A percentile compares a stretch with the other conserved stretches of the same genome.
Evolutionary conservation across 1,284 basidiomycete species (phyloP).

Genomic region (Megacollybia platyphylla): DNA sequence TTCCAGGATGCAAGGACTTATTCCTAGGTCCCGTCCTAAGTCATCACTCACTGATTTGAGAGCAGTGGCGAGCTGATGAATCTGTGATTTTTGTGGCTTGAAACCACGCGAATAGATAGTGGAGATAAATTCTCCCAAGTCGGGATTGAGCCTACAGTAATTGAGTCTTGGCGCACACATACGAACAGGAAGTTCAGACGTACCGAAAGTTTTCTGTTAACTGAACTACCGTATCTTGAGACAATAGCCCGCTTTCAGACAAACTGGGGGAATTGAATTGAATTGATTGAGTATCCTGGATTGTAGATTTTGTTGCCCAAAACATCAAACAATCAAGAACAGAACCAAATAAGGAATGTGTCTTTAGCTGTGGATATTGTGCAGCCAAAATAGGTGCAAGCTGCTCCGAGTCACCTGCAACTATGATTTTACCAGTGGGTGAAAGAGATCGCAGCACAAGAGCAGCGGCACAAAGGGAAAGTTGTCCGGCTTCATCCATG

Average conservation of each 20-base stretch:
- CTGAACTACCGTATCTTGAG: conserved; percentile 27
- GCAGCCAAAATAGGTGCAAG: conserved; percentile 33
- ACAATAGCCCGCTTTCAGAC: conserved; percentile 6
- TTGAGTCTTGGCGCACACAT: not conserved
- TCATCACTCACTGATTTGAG: conserved; percentile 16
- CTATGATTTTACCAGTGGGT: conserved; percentile 22
- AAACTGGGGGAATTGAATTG: conserved; percentile 2
- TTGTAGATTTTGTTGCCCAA: conserved; percentile 9
- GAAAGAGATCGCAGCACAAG: conserved; percentile 28
- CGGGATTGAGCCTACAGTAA: conserved; percentile 26
- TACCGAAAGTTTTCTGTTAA: conserved; percentile 35
- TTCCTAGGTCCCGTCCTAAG: conserved; percentile 9
- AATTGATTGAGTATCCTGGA: conserved; percentile 7
- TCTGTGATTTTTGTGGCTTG: conserved; percentile 30
- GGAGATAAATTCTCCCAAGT: conserved; percentile 34
- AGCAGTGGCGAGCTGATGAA: conserved; percentile 21
- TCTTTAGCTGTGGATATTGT: conserved; percentile 26
- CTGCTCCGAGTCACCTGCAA: conserved; percentile 39
- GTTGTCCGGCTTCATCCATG: conserved; percentile 37
- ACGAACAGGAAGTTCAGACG: not conserved
- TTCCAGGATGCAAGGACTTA: conserved; percentile 13
- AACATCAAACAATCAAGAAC: conserved; percentile 31
- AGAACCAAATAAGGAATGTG: conserved; percentile 29
- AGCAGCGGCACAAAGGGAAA: conserved; percentile 27
- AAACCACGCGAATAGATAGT: conserved; percentile 34